Evolutionary conservation across 441 rosid genomes (phyloP), one percentile per base, ranked within the genome.

Genomic region (Erodium moschatum): DNA sequence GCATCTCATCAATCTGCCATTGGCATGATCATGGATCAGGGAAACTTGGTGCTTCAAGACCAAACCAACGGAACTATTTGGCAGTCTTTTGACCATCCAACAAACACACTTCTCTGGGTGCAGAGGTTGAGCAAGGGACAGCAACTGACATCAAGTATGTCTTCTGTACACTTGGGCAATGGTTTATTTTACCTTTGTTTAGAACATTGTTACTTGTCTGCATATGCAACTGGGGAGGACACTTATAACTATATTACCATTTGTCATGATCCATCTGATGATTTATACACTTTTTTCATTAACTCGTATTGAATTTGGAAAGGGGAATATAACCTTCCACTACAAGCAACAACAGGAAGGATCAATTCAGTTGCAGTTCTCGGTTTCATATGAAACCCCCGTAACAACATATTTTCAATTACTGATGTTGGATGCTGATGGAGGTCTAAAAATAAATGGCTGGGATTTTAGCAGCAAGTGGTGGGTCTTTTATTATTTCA

Each of bases 51-150:
- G 60, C 60, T 52, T n/a, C 20, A n/a, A 3, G 15, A 52, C 20
- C 60, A 52, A 52, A 52, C 20, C 18, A 16, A 52, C 1, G 60
- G 9, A 52, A 52, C 19, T 0, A 9, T 52, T 15, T 67, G 73
- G 81, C 50, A 64, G 42, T 75, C 77, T 12, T 73, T 68, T 9
- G 35, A 68, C 64, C 11, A 68, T 20, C 81, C 74, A 13, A 64
- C 73, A 0, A 75, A 73, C 52, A 63, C 70, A 10, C 70, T 79
- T 71, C 50, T 80, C 1, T 66, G 54, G 1, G 52, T 35, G 38
- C 76, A 70, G 46, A 1, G 4, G 0, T 50, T 75, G 18, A 24
- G 0, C 33, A n/a, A 42, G 0, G 52, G 64, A 5, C 24, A 68
- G 20, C 68, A 5, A 0, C 19, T 80, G 20, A 20, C 15, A 4